Conservation (phyloP, 2,329 filamentous ascomycete species). For the Phyllosticta citribraziliensis region DNA sequence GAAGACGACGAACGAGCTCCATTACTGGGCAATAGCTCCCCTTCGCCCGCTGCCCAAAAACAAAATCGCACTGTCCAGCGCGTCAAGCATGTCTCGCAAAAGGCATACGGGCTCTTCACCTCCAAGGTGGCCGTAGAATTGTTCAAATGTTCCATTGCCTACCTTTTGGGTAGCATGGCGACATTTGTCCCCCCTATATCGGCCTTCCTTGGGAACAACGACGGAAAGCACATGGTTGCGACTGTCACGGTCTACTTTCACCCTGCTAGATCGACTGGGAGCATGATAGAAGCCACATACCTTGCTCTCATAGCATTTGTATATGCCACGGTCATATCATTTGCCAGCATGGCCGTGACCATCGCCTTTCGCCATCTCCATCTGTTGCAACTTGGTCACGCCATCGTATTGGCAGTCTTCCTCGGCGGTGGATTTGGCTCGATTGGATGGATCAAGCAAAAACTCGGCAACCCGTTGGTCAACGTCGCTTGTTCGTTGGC, state of each 20-base stretch:
- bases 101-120: slow-evolving; percentile 49
- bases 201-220: slow-evolving; percentile 65
- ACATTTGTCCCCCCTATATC: slow-evolving; percentile 72
- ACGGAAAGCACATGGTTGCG: slow-evolving; percentile 88
- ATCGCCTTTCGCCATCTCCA: slow-evolving; percentile 64
- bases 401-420: slow-evolving; percentile 70
- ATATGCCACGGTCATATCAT: slow-evolving; percentile 66
- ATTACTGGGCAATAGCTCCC: slow-evolving; percentile 9
- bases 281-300: slow-evolving; percentile 55
- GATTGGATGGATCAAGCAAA: slow-evolving; percentile 79
- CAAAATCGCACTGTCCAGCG: slow-evolving; percentile 22
- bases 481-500: slow-evolving; percentile 79
- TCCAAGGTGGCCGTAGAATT: slow-evolving; percentile 71
- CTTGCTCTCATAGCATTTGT: slow-evolving; percentile 68
- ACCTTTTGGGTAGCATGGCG: slow-evolving; percentile 73
- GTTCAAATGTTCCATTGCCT: slow-evolving; percentile 84
- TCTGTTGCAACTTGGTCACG: slow-evolving; percentile 62
- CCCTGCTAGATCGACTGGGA: slow-evolving; percentile 71
- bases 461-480: slow-evolving; percentile 65
- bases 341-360: slow-evolving; percentile 81
- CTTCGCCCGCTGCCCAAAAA: slow-evolving; percentile 16
- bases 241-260: slow-evolving; percentile 95
- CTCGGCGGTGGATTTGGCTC: slow-evolving; percentile 80
- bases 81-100: slow-evolving; percentile 28
- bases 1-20: slow-evolving; percentile 53